These are phyloP conservation scores for Lactarius sp. DNA, from an alignment of 768 basidiomycete species.

Conservation along the genomic window DNA sequence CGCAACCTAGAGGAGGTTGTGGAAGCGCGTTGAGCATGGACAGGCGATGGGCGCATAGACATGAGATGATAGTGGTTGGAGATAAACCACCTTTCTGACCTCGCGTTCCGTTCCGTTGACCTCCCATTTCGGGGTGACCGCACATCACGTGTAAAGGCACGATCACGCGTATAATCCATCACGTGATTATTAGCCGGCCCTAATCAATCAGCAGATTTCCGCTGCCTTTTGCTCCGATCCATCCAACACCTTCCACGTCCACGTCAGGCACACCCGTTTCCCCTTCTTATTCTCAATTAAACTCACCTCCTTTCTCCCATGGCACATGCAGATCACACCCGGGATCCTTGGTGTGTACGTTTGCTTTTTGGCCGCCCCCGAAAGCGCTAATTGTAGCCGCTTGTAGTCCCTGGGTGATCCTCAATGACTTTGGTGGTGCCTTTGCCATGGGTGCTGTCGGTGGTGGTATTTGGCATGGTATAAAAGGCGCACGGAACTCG, in stretches of 20 bases:
- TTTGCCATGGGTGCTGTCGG: conserved; percentile 98
- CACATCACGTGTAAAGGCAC: not conserved
- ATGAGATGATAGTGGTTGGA: conserved; percentile 15
- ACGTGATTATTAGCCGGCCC: conserved; percentile 18
- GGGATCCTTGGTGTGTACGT: conserved; percentile 77
- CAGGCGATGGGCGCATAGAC: conserved; percentile 7
- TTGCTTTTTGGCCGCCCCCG: not conserved
- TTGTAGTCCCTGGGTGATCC: conserved; percentile 91
- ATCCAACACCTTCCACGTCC: not conserved
- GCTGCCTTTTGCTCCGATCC: not conserved
- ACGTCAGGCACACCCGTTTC: conserved; percentile 11
- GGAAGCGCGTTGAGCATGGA: conserved; percentile 18
- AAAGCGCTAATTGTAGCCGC: conserved; percentile 12
- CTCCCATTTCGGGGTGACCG: conserved; percentile 6
- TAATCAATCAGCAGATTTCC: conserved; percentile 11
- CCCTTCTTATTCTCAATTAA: conserved; percentile 22
- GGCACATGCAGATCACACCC: conserved; percentile 89
- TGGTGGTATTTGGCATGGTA: conserved; percentile 97
- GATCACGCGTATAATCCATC: not conserved
- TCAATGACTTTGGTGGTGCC: conserved; percentile 97
- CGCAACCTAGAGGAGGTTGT: conserved; percentile 29
- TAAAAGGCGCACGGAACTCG: conserved; percentile 96
- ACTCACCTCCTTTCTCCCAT: conserved; percentile 36
- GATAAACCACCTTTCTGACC: conserved; percentile 8
- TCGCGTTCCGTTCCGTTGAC: conserved; percentile 14